Evolutionary conservation across 23 red algal species (phyloP).

Genomic region (Rhodosorus marinus): DNA sequence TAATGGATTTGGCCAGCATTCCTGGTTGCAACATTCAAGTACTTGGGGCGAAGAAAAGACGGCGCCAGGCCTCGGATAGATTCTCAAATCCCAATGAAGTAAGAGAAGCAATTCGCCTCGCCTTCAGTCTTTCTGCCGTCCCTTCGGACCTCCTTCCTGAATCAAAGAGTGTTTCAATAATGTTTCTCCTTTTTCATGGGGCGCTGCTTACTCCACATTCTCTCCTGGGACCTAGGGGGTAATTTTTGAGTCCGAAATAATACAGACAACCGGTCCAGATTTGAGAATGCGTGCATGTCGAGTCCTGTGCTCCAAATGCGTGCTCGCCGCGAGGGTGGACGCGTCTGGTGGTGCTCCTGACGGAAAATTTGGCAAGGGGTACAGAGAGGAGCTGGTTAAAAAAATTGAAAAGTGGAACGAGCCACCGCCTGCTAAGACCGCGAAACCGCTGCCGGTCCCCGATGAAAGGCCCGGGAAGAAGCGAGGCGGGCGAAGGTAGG

Average conservation of each 20-base stretch:
- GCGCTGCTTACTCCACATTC: too few relatives aligned
- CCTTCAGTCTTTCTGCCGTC: too few relatives aligned
- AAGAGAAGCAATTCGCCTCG: too few relatives aligned
- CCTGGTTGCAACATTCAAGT: conserved; percentile 59
- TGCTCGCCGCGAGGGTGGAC: conserved; percentile 57
- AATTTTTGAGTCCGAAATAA: too few relatives aligned
- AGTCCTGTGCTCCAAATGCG: conserved; percentile 29
- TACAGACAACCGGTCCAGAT: too few relatives aligned
- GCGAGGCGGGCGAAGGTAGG: conserved; percentile 49
- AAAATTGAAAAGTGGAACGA: conserved; percentile 69
- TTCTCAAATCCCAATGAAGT: too few relatives aligned
- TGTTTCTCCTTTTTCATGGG: too few relatives aligned
- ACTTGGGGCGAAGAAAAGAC: conserved; percentile 17
- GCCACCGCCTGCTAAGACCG: conserved; percentile 39
- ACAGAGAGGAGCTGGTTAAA: conserved; percentile 19
- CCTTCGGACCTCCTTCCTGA: too few relatives aligned
- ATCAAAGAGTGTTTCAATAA: too few relatives aligned
- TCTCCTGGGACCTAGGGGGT: too few relatives aligned
- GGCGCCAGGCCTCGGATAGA: too few relatives aligned
- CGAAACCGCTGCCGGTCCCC: conserved; percentile 54
- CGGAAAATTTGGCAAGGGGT: conserved; percentile 21
- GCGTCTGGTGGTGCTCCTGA: conserved; percentile 10
- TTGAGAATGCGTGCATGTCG: too few relatives aligned
- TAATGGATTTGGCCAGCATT: conserved; percentile 36
- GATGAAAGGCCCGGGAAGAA: conserved; percentile 36